A percentile compares a stretch with the other conserved stretches of the same genome.
Evolutionary conservation across 306 rosid genomes (phyloP).

Genomic region (Potentilla sterilis): DNA sequence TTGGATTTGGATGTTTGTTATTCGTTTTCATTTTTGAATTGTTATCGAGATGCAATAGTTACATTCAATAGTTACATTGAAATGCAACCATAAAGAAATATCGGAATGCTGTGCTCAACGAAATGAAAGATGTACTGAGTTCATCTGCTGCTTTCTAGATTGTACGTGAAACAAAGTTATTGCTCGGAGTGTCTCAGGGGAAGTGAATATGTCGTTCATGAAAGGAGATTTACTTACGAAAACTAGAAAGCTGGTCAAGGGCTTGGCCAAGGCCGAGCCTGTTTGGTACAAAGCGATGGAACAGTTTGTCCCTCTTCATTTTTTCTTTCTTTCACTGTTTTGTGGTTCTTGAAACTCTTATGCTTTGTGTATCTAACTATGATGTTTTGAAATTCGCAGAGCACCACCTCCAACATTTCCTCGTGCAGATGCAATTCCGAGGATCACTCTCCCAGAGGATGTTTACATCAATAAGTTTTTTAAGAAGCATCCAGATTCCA

Average conservation of each 20-base stretch:
- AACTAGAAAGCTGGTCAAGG: constrained; percentile 83
- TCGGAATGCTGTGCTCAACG: background rate
- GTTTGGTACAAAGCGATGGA: constrained; percentile 96
- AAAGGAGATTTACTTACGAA: constrained; percentile 64
- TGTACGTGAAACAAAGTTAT: constrained; percentile 2
- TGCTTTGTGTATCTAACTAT: background rate
- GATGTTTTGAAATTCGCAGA: constrained; percentile 31
- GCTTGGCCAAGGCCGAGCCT: constrained; percentile 77
- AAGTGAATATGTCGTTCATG: constrained; percentile 66
- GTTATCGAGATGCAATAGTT: background rate
- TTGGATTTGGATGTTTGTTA: no score
- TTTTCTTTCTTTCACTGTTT: constrained; percentile 8
- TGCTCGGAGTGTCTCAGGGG: constrained; percentile 5
- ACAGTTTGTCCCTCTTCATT: constrained; percentile 43
- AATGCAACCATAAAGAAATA: no score
- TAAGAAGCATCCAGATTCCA: constrained; percentile 71
- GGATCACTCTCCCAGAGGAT: constrained; percentile 85
- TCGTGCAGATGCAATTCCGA: constrained; percentile 50
- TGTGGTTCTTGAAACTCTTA: background rate
- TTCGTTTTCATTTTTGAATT: no score
- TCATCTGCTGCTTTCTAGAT: background rate
- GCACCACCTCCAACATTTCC: constrained; percentile 86
- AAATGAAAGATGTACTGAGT: background rate
- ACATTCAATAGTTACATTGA: background rate
- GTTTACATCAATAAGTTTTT: constrained; percentile 64